These are phyloP conservation scores for Chlamydomonas applanata DNA, from an alignment of 139 green algal genomes.

Conservation along the genomic window DNA sequence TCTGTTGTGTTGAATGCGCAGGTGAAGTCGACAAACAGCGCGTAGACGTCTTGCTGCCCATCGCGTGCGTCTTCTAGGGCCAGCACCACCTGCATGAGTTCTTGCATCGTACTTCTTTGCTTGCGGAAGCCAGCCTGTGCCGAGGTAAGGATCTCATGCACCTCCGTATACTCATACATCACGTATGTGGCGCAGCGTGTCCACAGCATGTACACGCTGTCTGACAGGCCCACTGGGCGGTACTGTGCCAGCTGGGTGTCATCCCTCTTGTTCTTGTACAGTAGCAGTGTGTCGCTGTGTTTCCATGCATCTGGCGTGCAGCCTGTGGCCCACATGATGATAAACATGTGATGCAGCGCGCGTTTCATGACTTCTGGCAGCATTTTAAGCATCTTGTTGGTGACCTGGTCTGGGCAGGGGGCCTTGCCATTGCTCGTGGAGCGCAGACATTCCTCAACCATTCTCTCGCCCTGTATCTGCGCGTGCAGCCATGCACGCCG, in stretches of 20 bases:
- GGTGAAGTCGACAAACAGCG: slow-evolving; percentile 36
- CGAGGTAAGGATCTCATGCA: slow-evolving; percentile 11
- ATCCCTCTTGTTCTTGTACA: slow-evolving; percentile 35
- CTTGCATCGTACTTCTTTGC: too few species aligned
- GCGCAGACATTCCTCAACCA: slow-evolving; percentile 15
- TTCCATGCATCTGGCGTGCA: slow-evolving; percentile 34
- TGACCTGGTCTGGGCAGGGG: slow-evolving; percentile 24
- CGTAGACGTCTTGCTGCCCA: slow-evolving; percentile 18
- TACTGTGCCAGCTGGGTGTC: slow-evolving; percentile 22
- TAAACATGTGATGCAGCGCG: slow-evolving; percentile 20
- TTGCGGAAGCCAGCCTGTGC: slow-evolving; percentile 40
- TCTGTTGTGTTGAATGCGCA: slow-evolving; percentile 42
- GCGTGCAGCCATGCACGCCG: slow-evolving; percentile 7
- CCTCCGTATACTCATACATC: slow-evolving; percentile 16
- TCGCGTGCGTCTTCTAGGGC: slow-evolving; percentile 30
- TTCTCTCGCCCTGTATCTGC: slow-evolving; percentile 7
- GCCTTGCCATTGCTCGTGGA: slow-evolving; percentile 16
- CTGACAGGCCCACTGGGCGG: slow-evolving; percentile 20
- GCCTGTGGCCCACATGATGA: slow-evolving; percentile 35
- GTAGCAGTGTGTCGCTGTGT: slow-evolving; percentile 24
- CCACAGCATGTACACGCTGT: slow-evolving; percentile 47
- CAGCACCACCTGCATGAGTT: slow-evolving; percentile 10
- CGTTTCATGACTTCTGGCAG: slow-evolving; percentile 16
- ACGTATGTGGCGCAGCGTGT: slow-evolving; percentile 23
- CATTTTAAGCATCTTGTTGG: slow-evolving; percentile 36